Conservation (phyloP, 495 filamentous ascomycete genomes). For the Neurospora terricola region DNA sequence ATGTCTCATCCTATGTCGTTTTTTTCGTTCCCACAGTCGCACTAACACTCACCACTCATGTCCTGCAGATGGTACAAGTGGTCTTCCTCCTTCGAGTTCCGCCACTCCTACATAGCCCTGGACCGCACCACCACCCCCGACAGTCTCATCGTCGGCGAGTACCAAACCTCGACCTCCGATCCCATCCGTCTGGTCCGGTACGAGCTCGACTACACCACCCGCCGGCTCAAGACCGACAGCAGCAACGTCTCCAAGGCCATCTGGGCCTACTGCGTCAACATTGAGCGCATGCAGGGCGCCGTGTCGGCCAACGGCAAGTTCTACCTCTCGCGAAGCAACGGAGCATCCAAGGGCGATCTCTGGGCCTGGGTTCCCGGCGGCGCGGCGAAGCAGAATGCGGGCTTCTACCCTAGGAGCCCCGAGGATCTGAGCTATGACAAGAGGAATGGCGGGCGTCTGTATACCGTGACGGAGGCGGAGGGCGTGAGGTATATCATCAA, state of each 20-base stretch:
- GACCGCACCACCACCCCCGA: conserved; percentile 5
- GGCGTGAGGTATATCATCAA: conserved; percentile 3
- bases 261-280: conserved; percentile 10
- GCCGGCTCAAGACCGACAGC: conserved; percentile 4
- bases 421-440: conserved; percentile 9
- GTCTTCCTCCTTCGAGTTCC: conserved; percentile 1
- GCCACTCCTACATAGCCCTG: conserved; percentile 7
- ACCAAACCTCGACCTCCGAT: background rate
- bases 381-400: background rate
- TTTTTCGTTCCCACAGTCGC: no score
- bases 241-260: conserved; percentile 1
- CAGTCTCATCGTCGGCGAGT: conserved; percentile 9
- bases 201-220: conserved; percentile 3
- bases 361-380: conserved; percentile 9
- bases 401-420: background rate
- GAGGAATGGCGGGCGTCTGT: conserved; percentile 3
- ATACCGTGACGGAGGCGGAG: conserved; percentile 1
- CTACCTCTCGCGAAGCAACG: conserved; percentile 12
- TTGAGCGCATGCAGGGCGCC: conserved; percentile 12
- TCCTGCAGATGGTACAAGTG: conserved; percentile 8
- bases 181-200: conserved; percentile 8
- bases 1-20: background rate
- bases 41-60: background rate
- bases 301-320: conserved; percentile 11
- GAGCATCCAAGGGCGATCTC: conserved; percentile 3